phyloP scores from a whole-genome alignment of 257 asterid genomes.

The Solanum paucissectum region DNA sequence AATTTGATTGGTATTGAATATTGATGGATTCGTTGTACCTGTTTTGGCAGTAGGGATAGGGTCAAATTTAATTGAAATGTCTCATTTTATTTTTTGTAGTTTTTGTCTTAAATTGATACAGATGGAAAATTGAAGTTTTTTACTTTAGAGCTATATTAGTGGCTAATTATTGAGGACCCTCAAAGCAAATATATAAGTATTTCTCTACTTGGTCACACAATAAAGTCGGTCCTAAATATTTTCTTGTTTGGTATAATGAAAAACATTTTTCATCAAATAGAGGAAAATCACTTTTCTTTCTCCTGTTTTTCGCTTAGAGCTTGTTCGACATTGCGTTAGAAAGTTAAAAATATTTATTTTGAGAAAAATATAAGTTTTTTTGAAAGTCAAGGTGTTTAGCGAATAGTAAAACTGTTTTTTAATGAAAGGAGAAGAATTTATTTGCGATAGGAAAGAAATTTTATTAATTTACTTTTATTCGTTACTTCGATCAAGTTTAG shows the following conservation, averaged over 20 bases:
- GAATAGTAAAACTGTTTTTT: too few species aligned
- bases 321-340: too few species aligned
- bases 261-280: too few species aligned
- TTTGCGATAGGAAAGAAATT: too few species aligned
- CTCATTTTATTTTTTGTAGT: not conserved
- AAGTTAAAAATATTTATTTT: too few species aligned
- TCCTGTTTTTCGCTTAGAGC: too few species aligned
- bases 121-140: not conserved
- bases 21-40: not conserved
- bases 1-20: not conserved
- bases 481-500: not conserved
- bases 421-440: too few species aligned
- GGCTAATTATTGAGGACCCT: not conserved
- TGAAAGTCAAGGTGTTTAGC: too few species aligned
- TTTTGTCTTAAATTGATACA: not conserved
- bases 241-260: too few species aligned
- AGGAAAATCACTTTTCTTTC: too few species aligned
- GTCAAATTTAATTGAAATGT: not conserved
- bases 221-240: not conserved
- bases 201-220: not conserved
- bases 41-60: not conserved
- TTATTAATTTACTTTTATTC: not conserved
- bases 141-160: not conserved
- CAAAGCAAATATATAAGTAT: not conserved
- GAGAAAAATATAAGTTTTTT: too few species aligned